A percentile compares a stretch with the other conserved stretches of the same genome.
Conservation (phyloP, 2,329 filamentous ascomycete species). For the Colletotrichum sp. region DNA sequence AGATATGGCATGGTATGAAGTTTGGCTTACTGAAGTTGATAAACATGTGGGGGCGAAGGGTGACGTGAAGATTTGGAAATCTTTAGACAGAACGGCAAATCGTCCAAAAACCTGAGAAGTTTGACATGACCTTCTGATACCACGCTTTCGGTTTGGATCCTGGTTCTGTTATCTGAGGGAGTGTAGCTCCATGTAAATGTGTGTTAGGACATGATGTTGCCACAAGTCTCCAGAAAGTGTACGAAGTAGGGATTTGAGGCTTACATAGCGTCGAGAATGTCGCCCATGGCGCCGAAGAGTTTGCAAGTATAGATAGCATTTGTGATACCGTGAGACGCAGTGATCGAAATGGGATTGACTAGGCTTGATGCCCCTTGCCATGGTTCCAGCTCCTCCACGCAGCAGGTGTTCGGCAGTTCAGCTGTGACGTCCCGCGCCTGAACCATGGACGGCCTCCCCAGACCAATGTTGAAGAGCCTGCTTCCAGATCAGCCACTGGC, state of each 20-base stretch:
- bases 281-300: neutral
- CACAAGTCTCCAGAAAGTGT: neutral
- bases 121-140: neutral
- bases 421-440: neutral
- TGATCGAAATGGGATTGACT: accelerated
- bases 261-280: neutral
- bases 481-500: accelerated
- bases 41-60: neutral
- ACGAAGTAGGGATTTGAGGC: neutral
- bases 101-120: neutral
- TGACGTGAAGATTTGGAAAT: neutral
- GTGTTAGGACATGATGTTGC: neutral
- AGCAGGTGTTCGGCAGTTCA: neutral
- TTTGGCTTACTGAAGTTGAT: neutral
- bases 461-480: neutral
- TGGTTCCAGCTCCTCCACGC: neutral
- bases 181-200: neutral
- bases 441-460: neutral
- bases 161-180: neutral
- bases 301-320: neutral
- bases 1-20: accelerated
- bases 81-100: neutral
- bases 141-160: neutral
- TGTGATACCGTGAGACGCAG: neutral
- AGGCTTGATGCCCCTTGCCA: neutral